A percentile compares a stretch with the other conserved stretches of the same genome.
Evolutionary conservation across 805 yeast genomes (phyloP).

Genomic region (Candida glaebosa): DNA sequence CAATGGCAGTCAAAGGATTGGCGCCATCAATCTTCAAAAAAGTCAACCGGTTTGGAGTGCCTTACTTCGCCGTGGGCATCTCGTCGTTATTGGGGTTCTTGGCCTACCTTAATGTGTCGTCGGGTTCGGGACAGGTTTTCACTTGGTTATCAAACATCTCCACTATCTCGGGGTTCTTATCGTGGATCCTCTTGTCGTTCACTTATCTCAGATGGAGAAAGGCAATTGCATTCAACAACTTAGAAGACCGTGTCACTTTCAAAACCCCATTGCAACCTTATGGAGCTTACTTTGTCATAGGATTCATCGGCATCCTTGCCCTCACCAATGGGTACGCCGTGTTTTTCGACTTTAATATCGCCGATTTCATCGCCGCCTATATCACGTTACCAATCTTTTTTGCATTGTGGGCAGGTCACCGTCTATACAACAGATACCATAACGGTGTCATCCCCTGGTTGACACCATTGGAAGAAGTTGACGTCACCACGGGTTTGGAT

Average conservation of each 20-base stretch:
- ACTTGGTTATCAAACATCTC: slow-evolving; percentile 64
- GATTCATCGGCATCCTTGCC: slow-evolving; percentile 49
- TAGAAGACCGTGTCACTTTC: slow-evolving; percentile 57
- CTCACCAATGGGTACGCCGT: slow-evolving; percentile 73
- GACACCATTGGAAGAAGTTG: slow-evolving; percentile 55
- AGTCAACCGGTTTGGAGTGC: slow-evolving; percentile 44
- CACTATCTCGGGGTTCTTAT: slow-evolving; percentile 63
- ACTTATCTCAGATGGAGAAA: slow-evolving; percentile 63
- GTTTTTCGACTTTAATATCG: slow-evolving; percentile 53
- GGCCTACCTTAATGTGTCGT: slow-evolving; percentile 53
- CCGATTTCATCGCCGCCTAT: slow-evolving; percentile 70
- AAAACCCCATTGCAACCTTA: slow-evolving; percentile 54
- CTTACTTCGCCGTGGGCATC: slow-evolving; percentile 29
- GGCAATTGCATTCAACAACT: slow-evolving; percentile 52
- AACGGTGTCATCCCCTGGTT: slow-evolving; percentile 33
- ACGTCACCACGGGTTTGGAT: slow-evolving; percentile 57
- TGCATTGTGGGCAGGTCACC: slow-evolving; percentile 56
- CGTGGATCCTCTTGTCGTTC: slow-evolving; percentile 54
- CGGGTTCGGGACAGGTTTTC: slow-evolving; percentile 52
- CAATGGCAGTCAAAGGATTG: slow-evolving; percentile 36
- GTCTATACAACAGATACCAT: slow-evolving; percentile 35
- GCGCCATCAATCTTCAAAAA: slow-evolving; percentile 34
- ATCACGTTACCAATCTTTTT: slow-evolving; percentile 59
- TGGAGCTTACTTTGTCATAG: slow-evolving; percentile 52
- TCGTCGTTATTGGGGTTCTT: slow-evolving; percentile 41